These are phyloP conservation scores for Pleurotus pulmonarius DNA, from an alignment of 768 basidiomycete genomes.

Conservation along the genomic window DNA sequence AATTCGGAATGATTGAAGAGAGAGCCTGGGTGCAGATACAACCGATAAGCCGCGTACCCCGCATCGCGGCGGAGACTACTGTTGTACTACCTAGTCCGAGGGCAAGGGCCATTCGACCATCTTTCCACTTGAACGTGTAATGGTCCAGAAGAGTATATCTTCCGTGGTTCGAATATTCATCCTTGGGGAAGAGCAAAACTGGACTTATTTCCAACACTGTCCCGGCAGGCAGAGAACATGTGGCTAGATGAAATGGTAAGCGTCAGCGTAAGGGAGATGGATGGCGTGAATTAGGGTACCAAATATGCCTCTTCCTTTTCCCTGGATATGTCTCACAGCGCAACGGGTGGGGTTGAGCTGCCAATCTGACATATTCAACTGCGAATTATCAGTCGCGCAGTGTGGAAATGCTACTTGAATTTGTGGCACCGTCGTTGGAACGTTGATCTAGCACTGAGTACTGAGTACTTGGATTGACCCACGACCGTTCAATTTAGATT, in stretches of 20 bases:
- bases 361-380: no score
- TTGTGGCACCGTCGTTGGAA: background rate
- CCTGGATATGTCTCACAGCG: slow-evolving; percentile 36
- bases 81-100: slow-evolving; percentile 61
- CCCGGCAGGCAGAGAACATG: slow-evolving; percentile 47
- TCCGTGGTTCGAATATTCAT: slow-evolving; percentile 66
- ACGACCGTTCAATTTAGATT: no score
- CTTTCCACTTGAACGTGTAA: slow-evolving; percentile 75
- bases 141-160: slow-evolving; percentile 64
- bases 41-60: no score
- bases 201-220: slow-evolving; percentile 84
- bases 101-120: slow-evolving; percentile 73
- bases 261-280: no score
- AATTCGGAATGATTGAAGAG: slow-evolving; percentile 73
- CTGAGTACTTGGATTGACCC: no score
- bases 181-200: slow-evolving; percentile 67
- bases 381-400: no score
- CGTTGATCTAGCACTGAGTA: no score
- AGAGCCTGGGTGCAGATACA: slow-evolving; percentile 47
- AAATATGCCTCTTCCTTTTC: slow-evolving; percentile 62
- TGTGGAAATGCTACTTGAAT: no score
- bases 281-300: slow-evolving; percentile 32
- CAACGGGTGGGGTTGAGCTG: slow-evolving; percentile 48
- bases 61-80: no score
- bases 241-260: slow-evolving; percentile 32